Evolutionary conservation across 345 rosid species (phyloP).

Genomic region (Populus tremula): DNA sequence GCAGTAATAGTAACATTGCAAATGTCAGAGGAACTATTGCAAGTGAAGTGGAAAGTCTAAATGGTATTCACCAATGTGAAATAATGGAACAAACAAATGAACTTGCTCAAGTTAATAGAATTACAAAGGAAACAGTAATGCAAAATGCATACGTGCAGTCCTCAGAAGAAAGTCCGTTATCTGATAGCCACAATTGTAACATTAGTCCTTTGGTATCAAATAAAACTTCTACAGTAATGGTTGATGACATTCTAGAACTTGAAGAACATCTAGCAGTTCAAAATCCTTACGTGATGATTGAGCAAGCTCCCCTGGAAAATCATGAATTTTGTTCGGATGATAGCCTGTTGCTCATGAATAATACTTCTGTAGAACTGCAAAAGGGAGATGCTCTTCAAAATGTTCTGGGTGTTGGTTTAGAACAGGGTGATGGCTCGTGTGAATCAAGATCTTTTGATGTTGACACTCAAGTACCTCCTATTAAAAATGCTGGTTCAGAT

Average conservation of each 20-base stretch:
- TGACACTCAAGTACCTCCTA: constrained; percentile 1
- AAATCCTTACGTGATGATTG: constrained; percentile 21
- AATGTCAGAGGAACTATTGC: constrained; percentile 14
- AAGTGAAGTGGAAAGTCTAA: constrained; percentile 15
- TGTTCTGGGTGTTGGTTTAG: constrained; percentile 12
- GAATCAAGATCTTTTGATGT: constrained; percentile 16
- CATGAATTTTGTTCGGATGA: constrained; percentile 4
- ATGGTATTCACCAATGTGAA: constrained; percentile 21
- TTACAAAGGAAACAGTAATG: not conserved
- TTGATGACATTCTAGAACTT: constrained; percentile 28
- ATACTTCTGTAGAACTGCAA: constrained; percentile 23
- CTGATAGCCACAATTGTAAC: constrained; percentile 12
- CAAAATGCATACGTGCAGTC: constrained; percentile 14
- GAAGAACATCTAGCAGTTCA: constrained; percentile 28
- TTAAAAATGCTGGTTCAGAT: not conserved
- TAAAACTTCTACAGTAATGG: constrained; percentile 18
- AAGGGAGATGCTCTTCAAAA: constrained; percentile 15
- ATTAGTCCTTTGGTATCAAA: constrained; percentile 14
- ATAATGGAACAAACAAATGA: constrained; percentile 26
- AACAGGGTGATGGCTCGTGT: constrained; percentile 9
- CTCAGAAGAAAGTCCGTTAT: constrained; percentile 11
- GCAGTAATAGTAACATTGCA: constrained; percentile 14
- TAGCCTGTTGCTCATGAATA: constrained; percentile 20
- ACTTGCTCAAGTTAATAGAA: constrained; percentile 13
- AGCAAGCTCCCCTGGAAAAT: constrained; percentile 22